Evolutionary conservation across 768 basidiomycete genomes (phyloP).

Genomic region (Dacryopinax spathularia): DNA sequence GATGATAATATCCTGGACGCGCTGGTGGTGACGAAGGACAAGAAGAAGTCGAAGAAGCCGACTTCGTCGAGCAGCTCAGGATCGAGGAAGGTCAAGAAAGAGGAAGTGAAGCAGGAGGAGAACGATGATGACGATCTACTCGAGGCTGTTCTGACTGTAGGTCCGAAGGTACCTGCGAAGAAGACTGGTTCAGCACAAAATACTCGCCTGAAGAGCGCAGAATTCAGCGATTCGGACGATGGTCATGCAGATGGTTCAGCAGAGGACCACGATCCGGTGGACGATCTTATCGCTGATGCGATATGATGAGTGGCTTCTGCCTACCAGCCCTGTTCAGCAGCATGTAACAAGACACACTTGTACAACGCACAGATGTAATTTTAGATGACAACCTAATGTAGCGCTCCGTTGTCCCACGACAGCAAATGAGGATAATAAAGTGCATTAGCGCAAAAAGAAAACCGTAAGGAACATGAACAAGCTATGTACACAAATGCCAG

Average conservation of each 20-base stretch:
- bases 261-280: background rate
- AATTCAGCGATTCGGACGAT: background rate
- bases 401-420: too few relatives aligned
- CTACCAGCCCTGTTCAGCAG: too few relatives aligned
- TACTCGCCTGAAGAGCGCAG: background rate
- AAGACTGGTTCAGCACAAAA: background rate
- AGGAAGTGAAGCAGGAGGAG: too few relatives aligned
- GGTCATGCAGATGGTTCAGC: background rate
- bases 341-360: too few relatives aligned
- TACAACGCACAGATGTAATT: too few relatives aligned
- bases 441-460: conserved; percentile 2
- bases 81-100: background rate
- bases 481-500: background rate
- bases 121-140: background rate
- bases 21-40: background rate
- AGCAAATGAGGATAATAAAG: background rate
- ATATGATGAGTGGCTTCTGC: background rate
- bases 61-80: background rate
- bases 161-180: background rate
- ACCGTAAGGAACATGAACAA: background rate
- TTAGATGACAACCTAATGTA: too few relatives aligned
- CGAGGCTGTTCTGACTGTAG: background rate
- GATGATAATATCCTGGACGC: background rate
- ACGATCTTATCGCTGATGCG: background rate
- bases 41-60: background rate